Evolutionary conservation across 1,284 basidiomycete species (phyloP).

Genomic region (Cystobasidiaceae sp.): DNA sequence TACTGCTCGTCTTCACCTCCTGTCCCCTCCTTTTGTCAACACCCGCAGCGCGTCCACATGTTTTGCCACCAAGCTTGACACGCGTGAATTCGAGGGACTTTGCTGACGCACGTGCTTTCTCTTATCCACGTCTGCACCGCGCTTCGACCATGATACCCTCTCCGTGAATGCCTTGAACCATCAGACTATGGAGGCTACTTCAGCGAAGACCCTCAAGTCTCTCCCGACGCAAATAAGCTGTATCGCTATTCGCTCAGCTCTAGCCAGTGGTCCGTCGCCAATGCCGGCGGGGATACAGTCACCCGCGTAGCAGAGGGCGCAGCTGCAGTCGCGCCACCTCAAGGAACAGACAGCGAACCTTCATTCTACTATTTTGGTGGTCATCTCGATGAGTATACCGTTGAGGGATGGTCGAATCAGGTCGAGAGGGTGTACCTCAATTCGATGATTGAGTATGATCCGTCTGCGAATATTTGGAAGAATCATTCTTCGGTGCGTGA

Average conservation of each 20-base stretch:
- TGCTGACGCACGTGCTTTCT: too few relatives aligned
- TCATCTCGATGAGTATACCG: constrained; percentile 39
- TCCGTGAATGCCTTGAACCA: neutral
- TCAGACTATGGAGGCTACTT: constrained; percentile 39
- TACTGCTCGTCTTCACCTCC: too few relatives aligned
- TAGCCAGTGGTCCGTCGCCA: constrained; percentile 30
- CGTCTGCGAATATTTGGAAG: constrained; percentile 17
- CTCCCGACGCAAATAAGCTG: constrained; percentile 33
- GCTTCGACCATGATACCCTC: too few relatives aligned
- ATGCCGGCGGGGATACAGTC: constrained; percentile 36
- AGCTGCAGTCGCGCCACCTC: constrained; percentile 33
- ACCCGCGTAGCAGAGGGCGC: constrained; percentile 38
- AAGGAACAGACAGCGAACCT: constrained; percentile 32
- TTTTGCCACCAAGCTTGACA: too few relatives aligned
- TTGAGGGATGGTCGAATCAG: constrained; percentile 37
- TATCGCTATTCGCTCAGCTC: constrained; percentile 35
- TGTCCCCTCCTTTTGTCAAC: too few relatives aligned
- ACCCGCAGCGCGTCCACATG: too few relatives aligned
- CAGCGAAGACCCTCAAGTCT: constrained; percentile 35
- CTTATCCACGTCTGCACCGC: too few relatives aligned
- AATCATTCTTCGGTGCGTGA: constrained; percentile 32
- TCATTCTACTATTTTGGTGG: constrained; percentile 39
- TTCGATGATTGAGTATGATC: constrained; percentile 36
- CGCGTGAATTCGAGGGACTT: too few relatives aligned
- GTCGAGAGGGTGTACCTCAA: constrained; percentile 38